Conservation (phyloP, 2,329 filamentous ascomycete genomes). For the Colletotrichum chlorophyti region DNA sequence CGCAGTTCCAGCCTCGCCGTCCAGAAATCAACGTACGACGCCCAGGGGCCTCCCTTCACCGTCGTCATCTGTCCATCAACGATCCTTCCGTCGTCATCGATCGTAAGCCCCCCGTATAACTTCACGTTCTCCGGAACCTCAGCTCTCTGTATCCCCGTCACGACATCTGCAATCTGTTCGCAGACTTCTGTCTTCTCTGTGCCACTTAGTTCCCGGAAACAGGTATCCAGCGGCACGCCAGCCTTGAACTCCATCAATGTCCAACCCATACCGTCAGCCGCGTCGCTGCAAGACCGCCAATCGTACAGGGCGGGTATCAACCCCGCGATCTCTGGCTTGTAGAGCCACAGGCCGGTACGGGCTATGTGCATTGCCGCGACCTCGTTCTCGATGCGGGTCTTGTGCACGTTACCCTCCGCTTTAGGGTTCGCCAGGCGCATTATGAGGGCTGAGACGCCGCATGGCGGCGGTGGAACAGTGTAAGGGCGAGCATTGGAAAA, state of each 20-base stretch:
- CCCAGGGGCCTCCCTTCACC: slow-evolving; percentile 28
- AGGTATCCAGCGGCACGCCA: slow-evolving; percentile 31
- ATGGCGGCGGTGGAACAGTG: not conserved
- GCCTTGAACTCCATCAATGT: slow-evolving; percentile 33
- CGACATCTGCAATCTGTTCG: slow-evolving; percentile 32
- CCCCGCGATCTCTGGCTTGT: not conserved
- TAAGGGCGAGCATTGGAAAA: slow-evolving; percentile 8
- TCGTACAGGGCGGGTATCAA: slow-evolving; percentile 35
- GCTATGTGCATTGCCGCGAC: slow-evolving; percentile 33
- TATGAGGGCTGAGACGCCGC: slow-evolving; percentile 10
- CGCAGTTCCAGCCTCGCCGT: slow-evolving; percentile 7
- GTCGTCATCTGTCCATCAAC: slow-evolving; percentile 29
- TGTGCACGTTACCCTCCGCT: slow-evolving; percentile 2
- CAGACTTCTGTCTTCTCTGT: slow-evolving; percentile 26
- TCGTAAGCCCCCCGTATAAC: slow-evolving; percentile 31
- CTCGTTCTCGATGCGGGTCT: slow-evolving; percentile 35
- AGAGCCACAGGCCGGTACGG: slow-evolving; percentile 20
- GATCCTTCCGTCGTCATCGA: slow-evolving; percentile 28
- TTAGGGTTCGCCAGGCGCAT: slow-evolving; percentile 28
- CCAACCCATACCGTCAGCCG: slow-evolving; percentile 32
- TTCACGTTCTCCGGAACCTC: slow-evolving; percentile 27
- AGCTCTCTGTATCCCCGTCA: slow-evolving; percentile 29
- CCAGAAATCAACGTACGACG: slow-evolving; percentile 29
- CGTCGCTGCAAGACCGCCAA: slow-evolving; percentile 14
- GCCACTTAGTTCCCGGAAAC: slow-evolving; percentile 24